Evolutionary conservation across 139 green algal species (phyloP).

Genomic region (Chlorella vulgaris): DNA sequence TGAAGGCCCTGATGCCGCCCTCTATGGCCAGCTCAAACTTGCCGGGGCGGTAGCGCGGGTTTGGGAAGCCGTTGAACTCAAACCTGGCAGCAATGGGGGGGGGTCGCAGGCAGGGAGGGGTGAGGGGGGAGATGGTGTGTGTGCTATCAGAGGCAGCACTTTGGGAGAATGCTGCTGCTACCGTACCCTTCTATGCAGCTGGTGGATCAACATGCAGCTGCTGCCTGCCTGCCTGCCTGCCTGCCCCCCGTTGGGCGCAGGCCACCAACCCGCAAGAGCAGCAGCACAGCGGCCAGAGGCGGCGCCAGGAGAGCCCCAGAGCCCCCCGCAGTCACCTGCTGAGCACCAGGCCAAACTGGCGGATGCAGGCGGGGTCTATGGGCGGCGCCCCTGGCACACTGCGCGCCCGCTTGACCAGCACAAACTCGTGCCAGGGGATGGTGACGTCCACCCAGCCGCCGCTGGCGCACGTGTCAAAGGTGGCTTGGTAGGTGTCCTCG

Average conservation of each 20-base stretch:
- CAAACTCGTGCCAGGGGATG: constrained; percentile 88
- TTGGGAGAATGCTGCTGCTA: too few relatives aligned
- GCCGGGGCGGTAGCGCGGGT: constrained; percentile 58
- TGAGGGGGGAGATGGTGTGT: neutral
- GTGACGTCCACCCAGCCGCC: constrained; percentile 73
- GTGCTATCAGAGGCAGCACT: too few relatives aligned
- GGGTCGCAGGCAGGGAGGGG: constrained; percentile 27
- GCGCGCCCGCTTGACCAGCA: constrained; percentile 75
- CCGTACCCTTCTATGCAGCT: too few relatives aligned
- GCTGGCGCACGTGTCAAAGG: constrained; percentile 70
- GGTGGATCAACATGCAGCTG: too few relatives aligned
- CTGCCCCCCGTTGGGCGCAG: too few relatives aligned
- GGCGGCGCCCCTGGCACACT: constrained; percentile 60
- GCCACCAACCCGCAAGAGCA: too few relatives aligned
- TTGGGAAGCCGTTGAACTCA: constrained; percentile 34
- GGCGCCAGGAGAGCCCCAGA: neutral
- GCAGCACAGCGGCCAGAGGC: neutral
- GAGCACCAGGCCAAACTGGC: constrained; percentile 71
- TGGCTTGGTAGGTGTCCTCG: constrained; percentile 84
- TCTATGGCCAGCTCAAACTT: constrained; percentile 69
- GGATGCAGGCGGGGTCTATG: constrained; percentile 67
- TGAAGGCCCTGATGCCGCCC: constrained; percentile 72
- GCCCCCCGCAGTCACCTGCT: constrained; percentile 39
- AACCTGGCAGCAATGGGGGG: too few relatives aligned
- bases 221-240: too few relatives aligned